Percentiles rank a stretch among this genome's conserved stretches.
Conservation (phyloP, 805 yeast species). For the Ogataea kodamae region DNA sequence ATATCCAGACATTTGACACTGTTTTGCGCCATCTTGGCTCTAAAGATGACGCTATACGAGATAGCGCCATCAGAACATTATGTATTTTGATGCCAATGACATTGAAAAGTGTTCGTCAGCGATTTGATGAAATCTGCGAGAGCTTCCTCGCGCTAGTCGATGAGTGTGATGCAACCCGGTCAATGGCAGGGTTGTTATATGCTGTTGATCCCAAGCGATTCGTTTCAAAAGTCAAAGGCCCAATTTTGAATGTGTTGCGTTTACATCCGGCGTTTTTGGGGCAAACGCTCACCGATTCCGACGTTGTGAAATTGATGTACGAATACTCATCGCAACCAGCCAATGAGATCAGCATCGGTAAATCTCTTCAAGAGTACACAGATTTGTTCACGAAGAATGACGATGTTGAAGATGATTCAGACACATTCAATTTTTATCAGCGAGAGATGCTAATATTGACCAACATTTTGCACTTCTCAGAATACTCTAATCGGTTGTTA, state of each 20-base stretch:
- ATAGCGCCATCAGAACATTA: slow-evolving; percentile 4
- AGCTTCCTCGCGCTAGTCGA: too few species aligned
- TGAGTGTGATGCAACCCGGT: too few species aligned
- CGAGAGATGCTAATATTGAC: slow-evolving; percentile 54
- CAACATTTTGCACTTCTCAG: slow-evolving; percentile 60
- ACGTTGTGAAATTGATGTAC: slow-evolving; percentile 1
- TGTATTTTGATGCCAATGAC: slow-evolving; percentile 3
- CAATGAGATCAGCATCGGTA: slow-evolving; percentile 6
- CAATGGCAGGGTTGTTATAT: too few species aligned
- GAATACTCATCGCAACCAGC: background rate
- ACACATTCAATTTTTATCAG: slow-evolving; percentile 42
- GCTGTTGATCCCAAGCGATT: slow-evolving; percentile 3
- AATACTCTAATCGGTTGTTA: slow-evolving; percentile 41
- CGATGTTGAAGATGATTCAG: slow-evolving; percentile 5
- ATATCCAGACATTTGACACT: slow-evolving; percentile 36
- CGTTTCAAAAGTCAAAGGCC: background rate
- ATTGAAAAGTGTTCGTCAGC: background rate
- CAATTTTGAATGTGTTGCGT: background rate
- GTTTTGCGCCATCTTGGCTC: slow-evolving; percentile 40
- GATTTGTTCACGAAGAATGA: slow-evolving; percentile 17
- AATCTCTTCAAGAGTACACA: slow-evolving; percentile 16
- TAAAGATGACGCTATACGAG: slow-evolving; percentile 1
- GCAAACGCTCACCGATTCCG: background rate
- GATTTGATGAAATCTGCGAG: too few species aligned
- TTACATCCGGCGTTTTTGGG: slow-evolving; percentile 3